Conservation (phyloP, 306 rosid species). For the Casuarina equisetifolia region DNA sequence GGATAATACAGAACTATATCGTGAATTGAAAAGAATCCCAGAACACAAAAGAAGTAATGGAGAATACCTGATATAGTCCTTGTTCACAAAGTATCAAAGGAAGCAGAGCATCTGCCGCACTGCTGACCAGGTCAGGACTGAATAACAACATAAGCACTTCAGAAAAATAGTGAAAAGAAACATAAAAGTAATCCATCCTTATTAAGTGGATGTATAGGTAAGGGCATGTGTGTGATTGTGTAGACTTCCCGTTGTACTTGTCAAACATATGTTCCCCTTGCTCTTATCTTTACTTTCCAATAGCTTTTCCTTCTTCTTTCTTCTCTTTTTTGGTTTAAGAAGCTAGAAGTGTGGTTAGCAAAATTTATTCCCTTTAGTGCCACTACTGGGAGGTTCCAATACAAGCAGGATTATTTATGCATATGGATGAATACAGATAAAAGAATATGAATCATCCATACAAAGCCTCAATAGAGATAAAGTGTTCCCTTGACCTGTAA, state of each 20-base stretch:
- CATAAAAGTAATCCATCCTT: not conserved
- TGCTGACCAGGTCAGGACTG: slow-evolving; percentile 83
- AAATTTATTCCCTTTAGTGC: not conserved
- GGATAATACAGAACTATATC: not conserved
- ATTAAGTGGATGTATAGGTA: not conserved
- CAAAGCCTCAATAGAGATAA: not conserved
- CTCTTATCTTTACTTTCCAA: not conserved
- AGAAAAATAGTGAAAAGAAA: slow-evolving; percentile 16
- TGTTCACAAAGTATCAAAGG: slow-evolving; percentile 89
- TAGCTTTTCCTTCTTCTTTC: not conserved
- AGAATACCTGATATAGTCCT: slow-evolving; percentile 73
- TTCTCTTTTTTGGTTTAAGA: not conserved
- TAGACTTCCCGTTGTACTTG: not conserved
- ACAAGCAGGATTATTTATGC: not conserved
- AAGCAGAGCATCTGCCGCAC: slow-evolving; percentile 98
- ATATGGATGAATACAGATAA: not conserved
- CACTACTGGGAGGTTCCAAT: not conserved
- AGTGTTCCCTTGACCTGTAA: slow-evolving; percentile 54
- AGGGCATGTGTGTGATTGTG: not conserved
- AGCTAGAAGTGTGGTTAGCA: not conserved
- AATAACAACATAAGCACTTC: slow-evolving; percentile 20
- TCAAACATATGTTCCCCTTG: not conserved
- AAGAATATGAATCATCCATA: not conserved
- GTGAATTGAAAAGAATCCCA: not conserved
- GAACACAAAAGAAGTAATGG: not conserved